Evolutionary conservation across 225 moss, liverwort and hornwort genomes (phyloP), one percentile per base, ranked within the genome.

Genomic region (Rhytidiadelphus loreus): DNA sequence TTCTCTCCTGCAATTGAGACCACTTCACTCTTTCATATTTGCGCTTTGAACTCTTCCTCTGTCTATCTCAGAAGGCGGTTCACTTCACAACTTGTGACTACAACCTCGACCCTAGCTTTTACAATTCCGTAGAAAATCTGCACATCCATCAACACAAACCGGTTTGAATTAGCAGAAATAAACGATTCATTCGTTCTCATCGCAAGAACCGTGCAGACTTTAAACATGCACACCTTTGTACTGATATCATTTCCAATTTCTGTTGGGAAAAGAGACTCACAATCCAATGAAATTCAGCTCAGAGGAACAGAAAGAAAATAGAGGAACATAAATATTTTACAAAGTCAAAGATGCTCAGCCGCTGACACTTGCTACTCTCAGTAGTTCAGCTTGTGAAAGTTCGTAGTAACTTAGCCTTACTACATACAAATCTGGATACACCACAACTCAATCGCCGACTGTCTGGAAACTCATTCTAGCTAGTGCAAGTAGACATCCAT

Each of bases 1-100:
- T 83, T 37, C 70, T 77, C 70, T 78, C 43, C 39, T 48, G 55
- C 78, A 74, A 74, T 80, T 73, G 44, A 76, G 15, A 86, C 80
- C 57, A 63, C 83, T 62, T 92, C 90, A 92, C 87, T 58, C 87
- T 32, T 77, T 90, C 88, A 88, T 89, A 60, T 81, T 77, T 53
- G 76, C 63, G 32, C 76, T 74, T 26, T 35, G 4, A 55, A 81
- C 76, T 79, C 57, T 39, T 39, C 16, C 57, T 57, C 78, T 14
- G 37, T n/a, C 63, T 85, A 63, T 82, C 63, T 82, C 69, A 77
- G 43, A 80, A 75, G 53, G 23, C 53, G 30, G 70, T 17, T 61
- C 23, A 60, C 44, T 66, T 79, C 44, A 82, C 65, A 73, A 84
- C 79, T 58, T 74, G 61, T 61, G 24, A 79, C 58, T 77, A 81